Percentiles rank a stretch among this genome's conserved stretches.
phyloP scores from a whole-genome alignment of 441 rosid species.

The Pelargonium cotyledonis region DNA sequence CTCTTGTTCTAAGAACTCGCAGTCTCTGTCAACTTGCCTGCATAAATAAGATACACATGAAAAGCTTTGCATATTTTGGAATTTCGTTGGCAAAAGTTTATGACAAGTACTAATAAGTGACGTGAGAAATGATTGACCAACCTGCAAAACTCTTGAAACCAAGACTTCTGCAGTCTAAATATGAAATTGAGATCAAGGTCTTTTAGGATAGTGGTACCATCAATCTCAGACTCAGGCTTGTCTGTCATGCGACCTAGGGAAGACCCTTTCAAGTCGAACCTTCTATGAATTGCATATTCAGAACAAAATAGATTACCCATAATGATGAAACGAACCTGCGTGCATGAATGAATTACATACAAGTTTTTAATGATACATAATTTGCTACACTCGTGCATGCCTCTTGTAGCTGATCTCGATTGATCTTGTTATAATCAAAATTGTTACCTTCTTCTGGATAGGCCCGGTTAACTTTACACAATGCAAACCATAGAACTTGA shows the following conservation, averaged over 20 bases:
- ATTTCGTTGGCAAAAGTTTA: no score
- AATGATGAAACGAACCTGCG: slow-evolving; percentile 88
- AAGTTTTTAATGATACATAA: no score
- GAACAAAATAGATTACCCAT: slow-evolving; percentile 94
- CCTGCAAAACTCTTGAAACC: slow-evolving; percentile 97
- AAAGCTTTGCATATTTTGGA: no score
- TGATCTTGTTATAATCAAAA: no score
- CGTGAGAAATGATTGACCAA: slow-evolving; percentile 9
- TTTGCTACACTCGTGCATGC: no score
- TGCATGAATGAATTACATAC: slow-evolving; percentile 19
- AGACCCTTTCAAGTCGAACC: slow-evolving; percentile 93
- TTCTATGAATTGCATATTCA: slow-evolving; percentile 67
- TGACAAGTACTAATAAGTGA: no score
- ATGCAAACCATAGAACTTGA: slow-evolving; percentile 86
- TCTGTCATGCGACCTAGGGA: slow-evolving; percentile 87
- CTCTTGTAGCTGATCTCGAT: no score
- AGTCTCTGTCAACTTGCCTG: slow-evolving; percentile 95
- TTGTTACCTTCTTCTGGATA: slow-evolving; percentile 77
- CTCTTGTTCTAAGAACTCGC: slow-evolving; percentile 90
- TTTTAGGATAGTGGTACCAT: slow-evolving; percentile 78
- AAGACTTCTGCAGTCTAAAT: slow-evolving; percentile 63
- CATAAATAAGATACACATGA: no score
- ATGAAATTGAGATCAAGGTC: slow-evolving; percentile 89
- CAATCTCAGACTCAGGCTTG: slow-evolving; percentile 83
- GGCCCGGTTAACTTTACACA: slow-evolving; percentile 81